Evolutionary conservation across 2,329 filamentous ascomycete species (phyloP), one percentile per base, ranked within the genome.

Genomic region (Ophiostoma populinum): DNA sequence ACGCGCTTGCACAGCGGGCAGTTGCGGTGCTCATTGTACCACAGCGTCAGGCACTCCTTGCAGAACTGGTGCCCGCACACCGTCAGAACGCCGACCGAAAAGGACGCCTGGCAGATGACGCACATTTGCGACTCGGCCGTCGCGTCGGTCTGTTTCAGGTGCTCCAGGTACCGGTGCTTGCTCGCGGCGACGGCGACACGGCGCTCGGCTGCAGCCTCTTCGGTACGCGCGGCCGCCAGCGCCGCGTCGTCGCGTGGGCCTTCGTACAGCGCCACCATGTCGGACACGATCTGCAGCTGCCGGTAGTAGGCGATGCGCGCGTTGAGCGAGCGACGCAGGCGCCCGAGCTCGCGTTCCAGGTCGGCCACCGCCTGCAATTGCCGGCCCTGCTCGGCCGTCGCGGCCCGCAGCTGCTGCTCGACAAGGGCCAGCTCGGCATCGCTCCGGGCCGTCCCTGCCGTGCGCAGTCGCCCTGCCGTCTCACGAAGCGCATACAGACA

Each of bases 61-160:
- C 87, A 94, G 51, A 85, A 95, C 43, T 83, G 73, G 50, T 98
- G 90, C 0, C 87, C 87, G 51, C 90, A 95, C 1, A 83, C 68
- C 0, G 87, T 94, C 41, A 87, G 61, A 35, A 80, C 71, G 35
- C 87, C 87, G n/a, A 73, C 61, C 39, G 78, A 74, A 46, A 94
- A 92, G 0, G 62, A 50, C 9, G 68, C 66, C 48, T 80, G 76
- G 51, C 90, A 98, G 45, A 98, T 94, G 37, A 92, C 70, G 51
- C 90, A 98, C 34, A 79, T 73, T 20, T 72, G 68, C 6, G 72
- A 62, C 32, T 73, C 66, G 1, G 67, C 65, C 33, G 67, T 70
- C n/a, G 67, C 61, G 29, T 80, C 77, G 13, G 64, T 57, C 36
- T 65, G 53, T 46, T 64, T 61, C 32, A 71, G 54, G 40, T 73